Percentiles rank a stretch among this genome's conserved stretches.
phyloP scores from a whole-genome alignment of 352 stramenopile genomes.

The Blastocystis sp. region DNA sequence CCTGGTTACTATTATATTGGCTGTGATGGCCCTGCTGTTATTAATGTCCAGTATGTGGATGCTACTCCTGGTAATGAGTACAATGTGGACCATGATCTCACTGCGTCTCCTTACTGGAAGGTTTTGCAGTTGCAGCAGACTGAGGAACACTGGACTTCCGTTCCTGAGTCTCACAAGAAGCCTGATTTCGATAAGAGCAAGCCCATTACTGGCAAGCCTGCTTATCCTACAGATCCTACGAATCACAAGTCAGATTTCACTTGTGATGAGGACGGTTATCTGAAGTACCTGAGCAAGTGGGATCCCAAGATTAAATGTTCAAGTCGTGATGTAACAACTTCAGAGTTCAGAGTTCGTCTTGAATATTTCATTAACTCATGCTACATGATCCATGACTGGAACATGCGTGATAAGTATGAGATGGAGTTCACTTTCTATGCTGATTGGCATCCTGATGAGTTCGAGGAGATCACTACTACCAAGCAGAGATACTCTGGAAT shows the following conservation, averaged over 20 bases:
- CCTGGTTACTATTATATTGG: conserved; percentile 21
- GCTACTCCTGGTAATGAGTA: background rate
- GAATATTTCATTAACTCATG: conserved; percentile 39
- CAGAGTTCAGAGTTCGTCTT: background rate
- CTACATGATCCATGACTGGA: conserved; percentile 32
- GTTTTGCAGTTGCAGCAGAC: background rate
- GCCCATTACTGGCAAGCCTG: background rate
- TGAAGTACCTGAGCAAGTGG: conserved; percentile 9
- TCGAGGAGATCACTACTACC: too few species aligned
- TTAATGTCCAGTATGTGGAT: background rate
- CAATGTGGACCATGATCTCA: background rate
- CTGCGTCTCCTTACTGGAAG: background rate
- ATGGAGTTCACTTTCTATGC: too few species aligned
- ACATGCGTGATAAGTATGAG: background rate
- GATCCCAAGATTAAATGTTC: background rate
- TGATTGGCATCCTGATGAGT: too few species aligned
- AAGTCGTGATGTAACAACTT: background rate
- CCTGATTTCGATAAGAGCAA: conserved; percentile 52
- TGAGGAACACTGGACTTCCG: background rate
- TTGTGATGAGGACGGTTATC: conserved; percentile 4
- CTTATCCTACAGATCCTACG: background rate
- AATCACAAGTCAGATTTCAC: background rate
- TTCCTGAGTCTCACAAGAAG: too few species aligned
- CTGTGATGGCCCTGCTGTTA: background rate
- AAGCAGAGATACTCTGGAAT: too few species aligned